These are phyloP conservation scores for Phaffia australis DNA, from an alignment of 768 basidiomycete species.

Conservation along the genomic window DNA sequence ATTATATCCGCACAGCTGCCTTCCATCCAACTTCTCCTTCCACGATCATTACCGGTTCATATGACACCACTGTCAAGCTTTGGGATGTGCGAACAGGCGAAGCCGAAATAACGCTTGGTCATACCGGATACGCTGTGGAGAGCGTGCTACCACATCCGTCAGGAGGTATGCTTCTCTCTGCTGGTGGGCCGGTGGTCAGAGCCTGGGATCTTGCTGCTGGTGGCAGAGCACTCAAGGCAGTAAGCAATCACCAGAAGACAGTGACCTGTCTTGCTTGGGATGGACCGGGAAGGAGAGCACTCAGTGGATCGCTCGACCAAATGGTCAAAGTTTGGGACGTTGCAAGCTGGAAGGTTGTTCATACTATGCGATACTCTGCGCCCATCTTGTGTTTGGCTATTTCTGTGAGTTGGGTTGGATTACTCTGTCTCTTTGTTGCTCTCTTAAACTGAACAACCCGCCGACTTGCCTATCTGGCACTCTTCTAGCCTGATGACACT, in stretches of 20 bases:
- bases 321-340: constrained; percentile 99
- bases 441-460: not conserved
- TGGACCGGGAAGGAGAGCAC: constrained; percentile 48
- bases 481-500: constrained; percentile 75
- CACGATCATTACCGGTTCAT: constrained; percentile 82
- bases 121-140: constrained; percentile 61
- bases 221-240: constrained; percentile 72
- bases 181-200: constrained; percentile 82
- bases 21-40: constrained; percentile 72
- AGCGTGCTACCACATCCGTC: constrained; percentile 86
- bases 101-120: constrained; percentile 48
- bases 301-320: constrained; percentile 87
- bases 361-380: constrained; percentile 97
- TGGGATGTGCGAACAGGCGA: constrained; percentile 75
- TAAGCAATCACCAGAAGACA: constrained; percentile 98
- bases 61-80: constrained; percentile 79
- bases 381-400: constrained; percentile 80
- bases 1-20: constrained; percentile 91
- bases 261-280: constrained; percentile 81
- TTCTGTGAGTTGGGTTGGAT: constrained; percentile 57
- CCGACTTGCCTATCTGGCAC: not conserved
- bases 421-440: not conserved
- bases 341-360: constrained; percentile 79
- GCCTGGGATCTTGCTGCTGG: constrained; percentile 93
- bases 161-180: constrained; percentile 58